Percentiles rank a stretch among this genome's conserved stretches.
These are phyloP conservation scores for Symbiodinium natans DNA, from an alignment of 73 alveolate genomes.

Conservation along the genomic window DNA sequence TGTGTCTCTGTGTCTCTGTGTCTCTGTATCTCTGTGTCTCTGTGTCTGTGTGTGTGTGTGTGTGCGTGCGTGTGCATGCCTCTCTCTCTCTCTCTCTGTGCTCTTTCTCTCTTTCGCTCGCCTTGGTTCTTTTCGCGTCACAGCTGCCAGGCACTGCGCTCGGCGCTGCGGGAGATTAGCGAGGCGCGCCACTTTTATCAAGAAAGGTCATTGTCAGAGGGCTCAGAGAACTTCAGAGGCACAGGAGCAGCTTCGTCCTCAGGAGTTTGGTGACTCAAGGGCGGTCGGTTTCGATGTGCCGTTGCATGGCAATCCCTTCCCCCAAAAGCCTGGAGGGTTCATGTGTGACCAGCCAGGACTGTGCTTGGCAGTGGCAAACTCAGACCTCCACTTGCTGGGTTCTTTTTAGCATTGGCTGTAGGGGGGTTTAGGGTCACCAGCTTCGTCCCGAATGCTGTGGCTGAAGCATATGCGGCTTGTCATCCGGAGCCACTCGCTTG, in stretches of 20 bases:
- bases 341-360: neutral
- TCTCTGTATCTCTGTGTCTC: slow-evolving; percentile 32
- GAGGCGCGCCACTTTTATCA: neutral
- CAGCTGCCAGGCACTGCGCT: neutral
- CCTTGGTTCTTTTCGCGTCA: neutral
- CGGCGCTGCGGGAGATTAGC: neutral
- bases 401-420: neutral
- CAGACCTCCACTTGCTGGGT: neutral
- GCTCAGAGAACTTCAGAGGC: neutral
- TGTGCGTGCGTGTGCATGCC: neutral
- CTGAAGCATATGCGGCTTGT: neutral
- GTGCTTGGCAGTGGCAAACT: neutral
- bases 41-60: slow-evolving; percentile 17
- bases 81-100: neutral
- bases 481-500: too few species aligned
- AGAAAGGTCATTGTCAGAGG: neutral
- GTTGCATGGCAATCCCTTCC: neutral
- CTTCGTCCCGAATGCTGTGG: neutral
- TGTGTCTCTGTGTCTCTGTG: slow-evolving; percentile 24
- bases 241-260: neutral
- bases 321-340: too few species aligned
- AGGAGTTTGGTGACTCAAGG: neutral
- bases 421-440: neutral
- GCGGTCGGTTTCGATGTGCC: too few species aligned
- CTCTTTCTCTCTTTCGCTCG: neutral